Evolutionary conservation across 495 filamentous ascomycete species (phyloP), one percentile per base, ranked within the genome.

Genomic region (Aspergillus affinis): DNA sequence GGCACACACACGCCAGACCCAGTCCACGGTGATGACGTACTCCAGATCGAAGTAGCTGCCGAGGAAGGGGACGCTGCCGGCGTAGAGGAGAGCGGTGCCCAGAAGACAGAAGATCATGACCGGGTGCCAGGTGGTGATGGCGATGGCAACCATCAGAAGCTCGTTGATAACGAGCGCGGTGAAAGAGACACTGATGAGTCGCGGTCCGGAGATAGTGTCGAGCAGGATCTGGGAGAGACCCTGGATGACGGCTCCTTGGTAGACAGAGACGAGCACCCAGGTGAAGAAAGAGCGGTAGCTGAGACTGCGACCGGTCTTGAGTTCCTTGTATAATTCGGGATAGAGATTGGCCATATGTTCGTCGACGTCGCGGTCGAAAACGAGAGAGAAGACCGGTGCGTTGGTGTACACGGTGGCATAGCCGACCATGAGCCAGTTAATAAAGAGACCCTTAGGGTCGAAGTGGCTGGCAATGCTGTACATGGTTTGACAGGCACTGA

Each of bases 391-490:
- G 45, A 99, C 95, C 0, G 95, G 95, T 2, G 82, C 81, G 76
- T 94, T 96, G 18, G 95, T 99, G 75, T 99, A 99, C 13, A 98
- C 81, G 0, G 93, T 97, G 2, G 93, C 93, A 70, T 98, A 99
- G 52, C 95, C 95, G 32, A 99, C 93, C 61, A 99, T 84, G 27
- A 99, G 84, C 95, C 95, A 99, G 70, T 97, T 89, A 78, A 89
- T 90, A 78, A 97, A 99, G 17, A 99, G 78, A 23, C 92, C 95
- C 63, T 93, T 91, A 0, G 95, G 95, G 66, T 96, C 91, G 65
- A 96, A 96, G 57, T 88, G 83, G 32, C 88, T 84, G 13, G 94
- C 93, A 53, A 98, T 93, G 72, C 89, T 94, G 75, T 93, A 99
- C 83, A 99, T 91, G 0, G 93, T 97, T 74, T 99, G 95, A 65